Base-by-base conservation (phyloP, 352 stramenopile genomes). In the Pythium plurisporium region DNA sequence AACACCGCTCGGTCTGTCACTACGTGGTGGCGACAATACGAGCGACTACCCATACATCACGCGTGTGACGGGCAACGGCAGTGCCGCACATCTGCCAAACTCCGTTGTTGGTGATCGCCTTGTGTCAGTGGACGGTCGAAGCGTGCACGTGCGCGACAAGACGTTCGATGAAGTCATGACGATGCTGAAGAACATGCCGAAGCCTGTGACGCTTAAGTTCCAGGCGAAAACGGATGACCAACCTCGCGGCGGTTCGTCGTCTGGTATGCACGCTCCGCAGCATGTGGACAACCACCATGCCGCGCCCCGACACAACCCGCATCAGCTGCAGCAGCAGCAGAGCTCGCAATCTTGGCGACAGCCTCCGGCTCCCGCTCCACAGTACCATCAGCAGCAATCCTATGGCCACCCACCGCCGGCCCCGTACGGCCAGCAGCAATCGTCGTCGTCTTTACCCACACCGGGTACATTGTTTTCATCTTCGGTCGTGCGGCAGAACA, bases 21-120 rank as follows among this genome's bases (percentile, higher is more conserved):
- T 94, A 17, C 84, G 82, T 54, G 74, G 76, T 1, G 84, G 79
- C 30, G 84, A 94, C 51, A 69, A 67, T 42, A 76, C 59, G 26
- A 86, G 75, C 42, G 84, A 94, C 45, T 94, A 91, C 60, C 84
- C 84, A 42, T 94, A 91, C 64, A 94, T 94, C 46, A 94, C 82
- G 27, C 84, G 84, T 25, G 84, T 94, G 23, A 92, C 84, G 8
- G 84, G 84, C n/a, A 79, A 79, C 12, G 84, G 84, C 51, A 91
- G 82, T 59, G 80, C 84, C 20, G 84, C 84, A 2, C 82, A 94
- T 60, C 67, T 94, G 47, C 84, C 84, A 6, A 75, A 80, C 50
- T 78, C 80, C 31, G 82, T 89, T 38, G 59, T 89, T 41, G 87
- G 88, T 36, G 84, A 94, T 60, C 76, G 69, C 22, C 63, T 94